Conservation (phyloP, 805 yeast species). For the Saccharomycopsis synnaedendra region DNA sequence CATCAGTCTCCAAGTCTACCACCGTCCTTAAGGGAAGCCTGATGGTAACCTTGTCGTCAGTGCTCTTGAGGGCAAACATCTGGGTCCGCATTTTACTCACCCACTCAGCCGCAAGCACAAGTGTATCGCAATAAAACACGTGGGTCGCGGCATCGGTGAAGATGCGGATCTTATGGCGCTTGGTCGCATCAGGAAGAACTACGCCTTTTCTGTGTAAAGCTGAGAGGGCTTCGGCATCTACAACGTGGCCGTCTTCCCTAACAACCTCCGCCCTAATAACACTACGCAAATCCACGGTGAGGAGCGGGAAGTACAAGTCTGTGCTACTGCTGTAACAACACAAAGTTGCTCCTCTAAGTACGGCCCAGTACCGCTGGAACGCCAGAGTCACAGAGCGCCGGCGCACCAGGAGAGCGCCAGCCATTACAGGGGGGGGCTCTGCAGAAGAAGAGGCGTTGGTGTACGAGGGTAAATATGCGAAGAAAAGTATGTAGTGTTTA, state of each 20-base stretch:
- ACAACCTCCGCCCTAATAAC: constrained; percentile 50
- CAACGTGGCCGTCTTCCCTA: not conserved
- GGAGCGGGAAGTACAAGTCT: constrained; percentile 73
- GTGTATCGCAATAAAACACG: constrained; percentile 62
- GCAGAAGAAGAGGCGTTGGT: not conserved
- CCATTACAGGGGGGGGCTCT: constrained; percentile 28
- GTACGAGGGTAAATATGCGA: constrained; percentile 57
- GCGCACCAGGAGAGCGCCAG: constrained; percentile 41
- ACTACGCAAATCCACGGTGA: constrained; percentile 59
- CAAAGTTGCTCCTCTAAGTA: constrained; percentile 56
- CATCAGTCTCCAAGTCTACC: constrained; percentile 44
- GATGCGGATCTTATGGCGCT: constrained; percentile 42
- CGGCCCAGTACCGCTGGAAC: constrained; percentile 62
- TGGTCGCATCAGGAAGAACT: constrained; percentile 2
- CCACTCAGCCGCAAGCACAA: constrained; percentile 73
- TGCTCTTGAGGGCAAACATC: constrained; percentile 62
- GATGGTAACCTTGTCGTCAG: constrained; percentile 60
- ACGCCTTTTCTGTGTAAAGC: not conserved
- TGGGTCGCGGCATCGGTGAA: constrained; percentile 46
- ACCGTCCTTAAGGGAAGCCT: constrained; percentile 67
- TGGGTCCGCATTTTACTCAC: constrained; percentile 60
- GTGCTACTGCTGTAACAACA: constrained; percentile 60
- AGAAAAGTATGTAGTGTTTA: constrained; percentile 49
- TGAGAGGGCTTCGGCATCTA: not conserved
- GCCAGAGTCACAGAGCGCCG: constrained; percentile 18